A percentile compares a stretch with the other conserved stretches of the same genome.
Conservation (phyloP, 2,329 filamentous ascomycete species). For the Taxawa tesnikishii region DNA sequence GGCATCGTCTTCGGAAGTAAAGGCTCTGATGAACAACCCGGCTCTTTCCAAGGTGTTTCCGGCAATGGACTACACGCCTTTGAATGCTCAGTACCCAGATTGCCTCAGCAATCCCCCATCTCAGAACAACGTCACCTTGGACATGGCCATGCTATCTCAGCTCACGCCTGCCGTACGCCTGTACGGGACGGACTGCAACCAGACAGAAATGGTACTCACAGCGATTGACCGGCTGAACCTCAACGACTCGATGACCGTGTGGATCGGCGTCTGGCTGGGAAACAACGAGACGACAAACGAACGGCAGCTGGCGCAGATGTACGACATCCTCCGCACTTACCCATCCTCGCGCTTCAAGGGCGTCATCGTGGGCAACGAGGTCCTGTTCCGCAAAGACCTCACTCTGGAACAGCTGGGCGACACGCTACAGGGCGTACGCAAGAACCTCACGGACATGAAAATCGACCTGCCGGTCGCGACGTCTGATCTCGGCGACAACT, state of each 20-base stretch:
- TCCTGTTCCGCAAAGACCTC: constrained; percentile 52
- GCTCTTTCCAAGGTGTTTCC: constrained; percentile 87
- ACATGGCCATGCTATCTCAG: constrained; percentile 80
- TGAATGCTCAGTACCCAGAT: constrained; percentile 80
- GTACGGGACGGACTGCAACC: constrained; percentile 95
- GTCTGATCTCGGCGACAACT: constrained; percentile 80
- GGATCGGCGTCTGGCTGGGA: constrained; percentile 92
- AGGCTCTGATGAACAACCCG: constrained; percentile 66
- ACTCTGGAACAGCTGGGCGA: constrained; percentile 49
- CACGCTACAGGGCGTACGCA: constrained; percentile 55
- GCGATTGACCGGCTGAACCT: constrained; percentile 65
- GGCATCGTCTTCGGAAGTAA: constrained; percentile 65
- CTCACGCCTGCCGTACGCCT: constrained; percentile 78
- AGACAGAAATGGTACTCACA: constrained; percentile 85
- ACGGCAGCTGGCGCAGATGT: constrained; percentile 75
- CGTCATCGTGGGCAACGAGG: constrained; percentile 52
- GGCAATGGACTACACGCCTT: constrained; percentile 87
- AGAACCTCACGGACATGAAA: constrained; percentile 55
- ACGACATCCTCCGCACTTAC: constrained; percentile 63
- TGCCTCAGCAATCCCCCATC: constrained; percentile 67
- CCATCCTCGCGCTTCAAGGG: constrained; percentile 41
- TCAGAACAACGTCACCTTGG: constrained; percentile 89
- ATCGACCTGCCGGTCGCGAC: constrained; percentile 70
- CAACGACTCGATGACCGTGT: constrained; percentile 65
- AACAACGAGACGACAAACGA: constrained; percentile 69